Evolutionary conservation across 1,284 basidiomycete genomes (phyloP).

Genomic region (Trichosporon sp.): DNA sequence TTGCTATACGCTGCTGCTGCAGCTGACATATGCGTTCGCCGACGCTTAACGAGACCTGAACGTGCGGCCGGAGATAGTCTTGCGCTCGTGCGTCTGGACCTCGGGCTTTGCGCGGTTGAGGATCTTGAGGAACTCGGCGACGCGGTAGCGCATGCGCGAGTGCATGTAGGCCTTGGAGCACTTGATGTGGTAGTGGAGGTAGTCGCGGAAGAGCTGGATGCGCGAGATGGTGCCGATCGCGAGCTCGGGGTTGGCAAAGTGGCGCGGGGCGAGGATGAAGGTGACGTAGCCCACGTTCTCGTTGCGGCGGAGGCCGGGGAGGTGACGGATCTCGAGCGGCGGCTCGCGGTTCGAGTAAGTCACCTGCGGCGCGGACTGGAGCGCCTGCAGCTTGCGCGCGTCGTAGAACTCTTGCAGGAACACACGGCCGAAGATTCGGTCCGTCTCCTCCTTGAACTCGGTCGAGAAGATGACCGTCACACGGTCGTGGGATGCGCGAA

Average conservation of each 20-base stretch:
- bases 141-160: constrained; percentile 91
- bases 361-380: constrained; percentile 97
- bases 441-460: constrained; percentile 95
- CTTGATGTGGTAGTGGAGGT: constrained; percentile 98
- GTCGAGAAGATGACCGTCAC: constrained; percentile 99
- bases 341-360: constrained; percentile 95
- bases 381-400: constrained; percentile 84
- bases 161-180: constrained; percentile 99
- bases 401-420: constrained; percentile 99
- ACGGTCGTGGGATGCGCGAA: constrained; percentile 89
- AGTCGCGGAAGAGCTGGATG: constrained; percentile 96
- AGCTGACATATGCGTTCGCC: neutral
- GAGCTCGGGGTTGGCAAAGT: constrained; percentile 77
- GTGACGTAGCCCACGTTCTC: constrained; percentile 98
- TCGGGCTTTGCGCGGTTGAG: constrained; percentile 98
- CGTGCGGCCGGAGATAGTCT: constrained; percentile 71
- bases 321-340: constrained; percentile 88
- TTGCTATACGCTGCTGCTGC: neutral
- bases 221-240: constrained; percentile 88
- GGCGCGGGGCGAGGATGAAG: constrained; percentile 94
- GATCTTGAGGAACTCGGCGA: constrained; percentile 96
- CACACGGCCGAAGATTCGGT: constrained; percentile 93
- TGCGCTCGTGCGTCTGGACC: constrained; percentile 69
- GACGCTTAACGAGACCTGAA: constrained; percentile 47
- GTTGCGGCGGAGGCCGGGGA: constrained; percentile 75